Evolutionary conservation across 2,329 filamentous ascomycete species (phyloP).

Genomic region (Dothistroma septosporum): DNA sequence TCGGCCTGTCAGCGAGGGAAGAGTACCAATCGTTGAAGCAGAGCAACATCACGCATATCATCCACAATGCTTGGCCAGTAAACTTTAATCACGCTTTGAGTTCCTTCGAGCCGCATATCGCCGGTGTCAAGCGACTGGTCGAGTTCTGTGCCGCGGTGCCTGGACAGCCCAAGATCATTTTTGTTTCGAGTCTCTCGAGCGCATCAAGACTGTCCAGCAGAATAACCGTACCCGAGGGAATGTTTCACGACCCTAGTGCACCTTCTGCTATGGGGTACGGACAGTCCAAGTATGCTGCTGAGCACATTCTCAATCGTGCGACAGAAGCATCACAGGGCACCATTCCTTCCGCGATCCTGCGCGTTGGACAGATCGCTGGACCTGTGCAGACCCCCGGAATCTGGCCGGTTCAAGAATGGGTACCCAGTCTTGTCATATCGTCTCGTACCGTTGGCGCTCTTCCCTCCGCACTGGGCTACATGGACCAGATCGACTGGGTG

Average conservation of each 20-base stretch:
- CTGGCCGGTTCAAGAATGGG: slow-evolving; percentile 58
- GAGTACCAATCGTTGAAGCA: not conserved
- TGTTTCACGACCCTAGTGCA: slow-evolving; percentile 13
- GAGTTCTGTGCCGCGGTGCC: slow-evolving; percentile 8
- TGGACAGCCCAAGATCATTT: slow-evolving; percentile 24
- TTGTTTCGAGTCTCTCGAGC: slow-evolving; percentile 34
- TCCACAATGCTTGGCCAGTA: slow-evolving; percentile 35
- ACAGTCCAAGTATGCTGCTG: slow-evolving; percentile 33
- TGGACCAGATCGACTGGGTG: slow-evolving; percentile 46
- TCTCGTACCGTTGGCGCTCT: slow-evolving; percentile 48
- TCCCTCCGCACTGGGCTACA: slow-evolving; percentile 32
- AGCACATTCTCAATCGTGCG: slow-evolving; percentile 27
- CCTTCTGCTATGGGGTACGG: slow-evolving; percentile 32
- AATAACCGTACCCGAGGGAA: slow-evolving; percentile 26
- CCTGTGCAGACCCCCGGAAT: slow-evolving; percentile 28
- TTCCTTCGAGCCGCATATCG: slow-evolving; percentile 25
- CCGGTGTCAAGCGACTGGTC: slow-evolving; percentile 19
- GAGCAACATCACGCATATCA: slow-evolving; percentile 15
- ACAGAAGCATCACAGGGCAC: slow-evolving; percentile 13
- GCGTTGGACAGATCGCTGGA: not conserved
- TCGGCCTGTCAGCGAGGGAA: not conserved
- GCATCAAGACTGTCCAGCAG: slow-evolving; percentile 7
- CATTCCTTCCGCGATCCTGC: slow-evolving; percentile 5
- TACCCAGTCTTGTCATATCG: slow-evolving; percentile 48
- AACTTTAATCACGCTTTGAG: slow-evolving; percentile 31